phyloP scores from a whole-genome alignment of 2,329 filamentous ascomycete species.

The Botryotinia calthae region DNA sequence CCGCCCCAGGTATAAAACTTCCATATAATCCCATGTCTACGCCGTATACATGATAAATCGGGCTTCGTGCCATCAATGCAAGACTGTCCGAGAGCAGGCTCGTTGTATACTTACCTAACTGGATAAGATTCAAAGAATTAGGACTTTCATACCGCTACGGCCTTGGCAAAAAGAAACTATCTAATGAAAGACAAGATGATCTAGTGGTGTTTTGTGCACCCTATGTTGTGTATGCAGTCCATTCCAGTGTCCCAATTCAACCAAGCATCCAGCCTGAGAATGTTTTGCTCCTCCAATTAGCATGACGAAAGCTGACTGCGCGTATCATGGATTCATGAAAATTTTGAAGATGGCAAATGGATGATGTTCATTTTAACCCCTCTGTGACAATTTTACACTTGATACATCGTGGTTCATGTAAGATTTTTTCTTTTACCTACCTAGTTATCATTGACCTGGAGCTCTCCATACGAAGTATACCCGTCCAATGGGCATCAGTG shows the following conservation, averaged over 20 bases:
- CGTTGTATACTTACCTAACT: conserved; percentile 1
- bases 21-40: conserved; percentile 5
- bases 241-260: conserved; percentile 14
- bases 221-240: conserved; percentile 21
- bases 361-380: background rate
- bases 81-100: conserved; percentile 18
- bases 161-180: conserved; percentile 13
- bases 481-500: background rate
- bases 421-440: background rate
- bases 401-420: background rate
- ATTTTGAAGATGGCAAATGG: background rate
- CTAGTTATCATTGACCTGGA: background rate
- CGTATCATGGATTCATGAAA: background rate
- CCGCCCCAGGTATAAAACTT: background rate
- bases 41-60: conserved; percentile 1
- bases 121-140: conserved; percentile 9
- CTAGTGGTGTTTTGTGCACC: conserved; percentile 4
- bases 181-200: conserved; percentile 17
- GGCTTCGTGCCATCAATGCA: conserved; percentile 31
- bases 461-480: conserved; percentile 2
- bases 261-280: conserved; percentile 11
- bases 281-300: background rate
- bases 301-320: conserved; percentile 3
- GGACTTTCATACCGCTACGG: conserved; percentile 6
- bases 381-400: background rate